Conservation (phyloP, 495 filamentous ascomycete genomes). For the Trichodelitschia bisporula region DNA sequence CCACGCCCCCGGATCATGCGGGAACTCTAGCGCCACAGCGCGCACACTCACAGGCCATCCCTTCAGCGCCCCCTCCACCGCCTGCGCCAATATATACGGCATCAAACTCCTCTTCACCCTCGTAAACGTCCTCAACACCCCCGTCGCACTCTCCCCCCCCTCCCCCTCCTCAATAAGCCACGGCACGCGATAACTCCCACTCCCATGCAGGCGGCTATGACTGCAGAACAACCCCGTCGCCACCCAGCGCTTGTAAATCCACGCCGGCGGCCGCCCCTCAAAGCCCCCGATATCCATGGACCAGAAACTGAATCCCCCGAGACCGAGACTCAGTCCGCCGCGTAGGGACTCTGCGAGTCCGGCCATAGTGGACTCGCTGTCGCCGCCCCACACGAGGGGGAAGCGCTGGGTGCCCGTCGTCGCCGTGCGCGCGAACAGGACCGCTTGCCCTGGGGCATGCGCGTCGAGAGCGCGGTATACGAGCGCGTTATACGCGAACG, state of each 20-base stretch:
- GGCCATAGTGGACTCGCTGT: slow-evolving; percentile 47
- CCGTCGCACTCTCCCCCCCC: slow-evolving; percentile 8
- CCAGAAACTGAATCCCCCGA: slow-evolving; percentile 47
- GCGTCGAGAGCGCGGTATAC: slow-evolving; percentile 39
- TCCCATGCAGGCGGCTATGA: slow-evolving; percentile 42
- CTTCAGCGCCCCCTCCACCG: slow-evolving; percentile 9
- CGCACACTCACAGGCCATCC: slow-evolving; percentile 13
- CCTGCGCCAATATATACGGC: slow-evolving; percentile 12
- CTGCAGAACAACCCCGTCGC: slow-evolving; percentile 44
- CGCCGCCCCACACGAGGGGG: slow-evolving; percentile 40
- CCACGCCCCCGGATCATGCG: slow-evolving; percentile 12
- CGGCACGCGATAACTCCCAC: slow-evolving; percentile 40
- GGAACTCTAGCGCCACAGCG: slow-evolving; percentile 13
- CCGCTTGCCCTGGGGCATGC: too few species aligned
- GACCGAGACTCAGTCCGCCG: slow-evolving; percentile 38
- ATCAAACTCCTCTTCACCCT: slow-evolving; percentile 12
- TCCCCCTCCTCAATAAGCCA: slow-evolving; percentile 33
- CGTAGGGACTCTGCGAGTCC: slow-evolving; percentile 51
- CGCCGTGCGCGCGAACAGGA: slow-evolving; percentile 42
- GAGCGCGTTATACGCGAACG: slow-evolving; percentile 41
- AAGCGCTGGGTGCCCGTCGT: slow-evolving; percentile 43
- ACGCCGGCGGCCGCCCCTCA: slow-evolving; percentile 38
- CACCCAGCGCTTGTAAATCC: slow-evolving; percentile 57
- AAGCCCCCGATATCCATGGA: slow-evolving; percentile 50
- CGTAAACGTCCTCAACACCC: slow-evolving; percentile 10